Base-by-base conservation (phyloP, 805 yeast species). In the Candida maesae region DNA sequence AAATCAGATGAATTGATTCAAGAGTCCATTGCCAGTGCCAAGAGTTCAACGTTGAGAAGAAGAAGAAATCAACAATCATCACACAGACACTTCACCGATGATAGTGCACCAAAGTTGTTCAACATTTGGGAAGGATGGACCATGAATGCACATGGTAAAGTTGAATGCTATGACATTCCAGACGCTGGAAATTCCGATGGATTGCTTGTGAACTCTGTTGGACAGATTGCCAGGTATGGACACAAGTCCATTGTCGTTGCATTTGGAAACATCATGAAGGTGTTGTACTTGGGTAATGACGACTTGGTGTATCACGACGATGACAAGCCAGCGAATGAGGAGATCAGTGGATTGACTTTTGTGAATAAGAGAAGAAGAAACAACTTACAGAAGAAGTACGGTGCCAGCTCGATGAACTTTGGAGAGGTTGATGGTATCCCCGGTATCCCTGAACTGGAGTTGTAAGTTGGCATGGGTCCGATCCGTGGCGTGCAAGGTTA, bases 41-140 rank as follows among this genome's bases (percentile, higher is more conserved):
- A 40, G 25, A 38, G 41, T 5, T 40, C 57, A 4, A 39, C 43
- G 2, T 29, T 53, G 32, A 45, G 56, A 36, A 51, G 49, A 33
- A 45, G 55, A 38, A 35, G 16, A 36, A 36, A 19, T 19, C 38
- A n/a, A n/a, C n/a, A 39, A 13, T 13, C 42, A 31, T 24, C 36
- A 11, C 39, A 33, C 24, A 21, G 46, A 19, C 45, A 31, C 28
- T 37, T 20, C 41, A 38, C 30, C 25, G 46, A 41, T 35, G 51
- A 42, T 29, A 37, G 28, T 58, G 65, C 35, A 60, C 69, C 41
- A 55, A 65, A 35, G 18, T 50, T 70, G 16, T 63, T 64, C 35
- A 69, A 68, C 40, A 56, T 73, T 10, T 85, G 95, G 93, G 90
- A 86, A 59, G 95, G 93, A 1, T 87, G 87, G 74, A 80, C 88